phyloP scores from a whole-genome alignment of 2,329 filamentous ascomycete species.

The Fusarium denticulatum region DNA sequence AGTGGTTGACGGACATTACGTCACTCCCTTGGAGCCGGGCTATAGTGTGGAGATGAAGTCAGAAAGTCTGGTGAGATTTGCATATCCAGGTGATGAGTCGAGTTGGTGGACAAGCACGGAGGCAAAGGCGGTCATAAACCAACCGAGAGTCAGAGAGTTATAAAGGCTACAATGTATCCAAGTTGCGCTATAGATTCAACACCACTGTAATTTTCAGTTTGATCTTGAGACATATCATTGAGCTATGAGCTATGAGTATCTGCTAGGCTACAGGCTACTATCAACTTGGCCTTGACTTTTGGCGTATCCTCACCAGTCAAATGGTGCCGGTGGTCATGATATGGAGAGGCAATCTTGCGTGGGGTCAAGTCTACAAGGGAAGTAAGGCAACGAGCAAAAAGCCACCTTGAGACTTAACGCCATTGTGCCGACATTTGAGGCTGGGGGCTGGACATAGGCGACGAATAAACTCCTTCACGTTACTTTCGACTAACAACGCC shows the following conservation, averaged over 20 bases:
- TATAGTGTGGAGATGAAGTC: constrained; percentile 95
- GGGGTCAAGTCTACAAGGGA: accelerated
- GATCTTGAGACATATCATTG: accelerated
- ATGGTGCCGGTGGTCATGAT: accelerated
- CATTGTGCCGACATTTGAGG: background rate
- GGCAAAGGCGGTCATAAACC: constrained; percentile 52
- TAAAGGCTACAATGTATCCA: background rate
- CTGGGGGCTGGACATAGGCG: background rate
- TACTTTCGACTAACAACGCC: background rate
- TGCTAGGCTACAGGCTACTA: background rate
- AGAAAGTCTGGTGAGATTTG: constrained; percentile 81
- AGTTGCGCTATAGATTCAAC: background rate
- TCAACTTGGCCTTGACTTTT: too few species aligned
- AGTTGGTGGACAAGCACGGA: constrained; percentile 88
- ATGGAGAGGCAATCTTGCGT: accelerated
- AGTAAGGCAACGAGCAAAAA: too few species aligned
- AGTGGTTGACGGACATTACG: constrained; percentile 86
- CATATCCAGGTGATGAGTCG: constrained; percentile 79
- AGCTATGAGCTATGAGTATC: background rate
- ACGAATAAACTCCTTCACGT: background rate
- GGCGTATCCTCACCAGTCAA: background rate
- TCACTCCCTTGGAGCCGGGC: constrained; percentile 81
- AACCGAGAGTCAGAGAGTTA: background rate
- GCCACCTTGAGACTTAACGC: too few species aligned
- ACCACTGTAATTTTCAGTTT: accelerated